Base-by-base conservation (phyloP, 495 filamentous ascomycete species). In the Penicillium malachiteum region DNA sequence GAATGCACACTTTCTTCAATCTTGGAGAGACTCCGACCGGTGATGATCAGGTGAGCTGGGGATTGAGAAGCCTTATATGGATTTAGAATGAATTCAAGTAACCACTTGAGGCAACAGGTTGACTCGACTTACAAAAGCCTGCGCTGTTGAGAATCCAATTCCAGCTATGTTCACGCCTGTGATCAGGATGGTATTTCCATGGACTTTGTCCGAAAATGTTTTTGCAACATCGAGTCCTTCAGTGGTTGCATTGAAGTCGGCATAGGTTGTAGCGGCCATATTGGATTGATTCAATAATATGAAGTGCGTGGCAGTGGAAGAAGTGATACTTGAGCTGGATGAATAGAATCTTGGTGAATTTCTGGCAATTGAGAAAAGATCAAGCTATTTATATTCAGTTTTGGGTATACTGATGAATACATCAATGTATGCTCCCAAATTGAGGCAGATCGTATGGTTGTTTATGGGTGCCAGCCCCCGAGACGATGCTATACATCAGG, bases 111-210 rank as follows among this genome's bases (percentile, higher is more conserved):
- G 41, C 13, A 7, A 42, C 16, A 37, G 1, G 16, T 50, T 7
- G 30, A 16, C 1, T 2, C 11, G 7, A 60, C 72, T 58, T 67
- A 77, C 75, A 55, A 78, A 77, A 9, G 74, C 70, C 47, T 76
- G 64, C 17, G 63, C 56, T 18, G 76, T 72, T 5, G 71, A 35
- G 56, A 70, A 78, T 3, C 74, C 75, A 47, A 78, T 71, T n/a
- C 73, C 73, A 7, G 40, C 54, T 16, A 47, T 65, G 38, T 77
- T 77, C 5, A 70, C 70, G 26, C 76, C 75, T 0, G 76, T 79
- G 9, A 79, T 64, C 1, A 79, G 34, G 31, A 78, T 50, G 0
- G 74, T 76, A 61, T 69, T 76, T 11, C 69, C 72, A 16, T 48
- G 56, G 59, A 79, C 67, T 6, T 49, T 40, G 6, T 60, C 58